Base-by-base conservation (phyloP, 768 basidiomycete genomes). In the Gautieria morchelliformis region DNA sequence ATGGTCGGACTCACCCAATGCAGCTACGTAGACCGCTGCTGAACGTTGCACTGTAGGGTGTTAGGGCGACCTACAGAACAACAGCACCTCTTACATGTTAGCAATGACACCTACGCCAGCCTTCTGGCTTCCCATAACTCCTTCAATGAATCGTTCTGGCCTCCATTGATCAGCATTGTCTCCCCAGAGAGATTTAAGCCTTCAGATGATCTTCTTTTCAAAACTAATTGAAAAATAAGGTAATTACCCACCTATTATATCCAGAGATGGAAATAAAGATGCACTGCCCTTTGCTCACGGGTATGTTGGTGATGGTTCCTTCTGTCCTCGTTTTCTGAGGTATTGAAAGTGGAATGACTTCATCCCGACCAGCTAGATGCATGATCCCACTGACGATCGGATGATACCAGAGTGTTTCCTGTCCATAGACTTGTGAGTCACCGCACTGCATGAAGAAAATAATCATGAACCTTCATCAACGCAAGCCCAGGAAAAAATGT, bases 331-430 rank as follows among this genome's bases (percentile, higher is more conserved):
- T n/a, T n/a, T n/a, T n/a, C n/a, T n/a, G n/a, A n/a, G n/a, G n/a
- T n/a, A n/a, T n/a, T n/a, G 67, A 55, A 9, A 74, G 65, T 2
- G 71, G 72, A 20, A 74, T 64, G 15, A 66, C 60, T 47, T 70
- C 70, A 24, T 74, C 70, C 9, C 55, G 51, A 1, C 58, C 60
- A 2, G 71, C 67, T 14, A 37, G 46, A 35, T 70, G 67, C 15
- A 61, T 22, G 30, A 69, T 59, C 10, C 56, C 58, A 47, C 63
- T 66, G 37, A n/a, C n/a, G n/a, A n/a, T n/a, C n/a, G n/a, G n/a
- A n/a, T n/a, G n/a, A n/a, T n/a, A n/a, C n/a, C n/a, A 64, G 35
- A 73, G 60, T 3, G 61, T 60, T 59, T 70, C 68, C 68, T 65
- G 40, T 12, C 17, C 40, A 51, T 7, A 35, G 4, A 24, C 8